Percentiles rank a stretch among this genome's conserved stretches.
Conservation (phyloP, 495 filamentous ascomycete genomes). For the Aspergillus olivimuriae region DNA sequence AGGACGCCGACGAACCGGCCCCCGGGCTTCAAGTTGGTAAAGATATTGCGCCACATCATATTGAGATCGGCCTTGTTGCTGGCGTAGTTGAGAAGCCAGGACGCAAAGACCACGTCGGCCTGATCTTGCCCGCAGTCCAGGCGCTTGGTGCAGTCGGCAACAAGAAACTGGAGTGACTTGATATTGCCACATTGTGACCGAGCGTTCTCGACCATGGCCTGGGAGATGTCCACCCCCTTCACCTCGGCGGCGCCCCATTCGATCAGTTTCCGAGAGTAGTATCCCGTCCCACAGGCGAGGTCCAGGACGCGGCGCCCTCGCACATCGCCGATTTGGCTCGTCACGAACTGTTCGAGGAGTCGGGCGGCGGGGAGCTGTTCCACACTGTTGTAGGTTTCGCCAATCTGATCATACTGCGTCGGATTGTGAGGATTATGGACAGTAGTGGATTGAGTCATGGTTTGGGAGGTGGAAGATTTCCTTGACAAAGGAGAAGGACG, state of each 20-base stretch:
- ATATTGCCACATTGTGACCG: neutral
- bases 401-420: constrained; percentile 6
- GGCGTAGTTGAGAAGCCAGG: constrained; percentile 3
- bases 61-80: neutral
- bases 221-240: constrained; percentile 2
- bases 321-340: neutral
- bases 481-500: too few species aligned
- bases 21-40: constrained; percentile 3
- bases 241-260: constrained; percentile 2
- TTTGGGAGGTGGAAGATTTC: too few species aligned
- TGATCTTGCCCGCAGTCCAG: neutral
- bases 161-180: neutral
- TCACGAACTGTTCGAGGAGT: neutral
- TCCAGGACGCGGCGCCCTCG: neutral
- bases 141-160: constrained; percentile 3
- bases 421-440: too few species aligned
- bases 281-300: neutral
- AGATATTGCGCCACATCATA: constrained; percentile 4
- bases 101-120: neutral
- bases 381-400: constrained; percentile 2
- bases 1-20: neutral
- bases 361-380: neutral
- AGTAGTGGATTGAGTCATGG: too few species aligned
- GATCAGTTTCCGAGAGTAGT: neutral
- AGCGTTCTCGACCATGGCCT: neutral